Evolutionary conservation across 106 monocot genomes (phyloP), one percentile per base, ranked within the genome.

Genomic region (Allium sativum): DNA sequence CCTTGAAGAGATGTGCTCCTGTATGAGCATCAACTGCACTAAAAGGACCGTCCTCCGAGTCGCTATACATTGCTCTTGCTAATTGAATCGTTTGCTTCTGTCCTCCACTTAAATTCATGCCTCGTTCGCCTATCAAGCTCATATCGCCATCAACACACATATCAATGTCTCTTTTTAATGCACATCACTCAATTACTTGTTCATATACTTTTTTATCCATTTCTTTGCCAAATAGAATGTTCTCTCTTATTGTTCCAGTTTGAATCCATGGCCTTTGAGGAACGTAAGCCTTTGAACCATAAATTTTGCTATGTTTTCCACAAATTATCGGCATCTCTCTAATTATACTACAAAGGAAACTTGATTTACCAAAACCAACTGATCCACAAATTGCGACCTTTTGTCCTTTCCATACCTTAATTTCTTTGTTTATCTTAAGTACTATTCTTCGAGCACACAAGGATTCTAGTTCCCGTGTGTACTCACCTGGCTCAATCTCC

Each of bases 21-120:
- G 93, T 89, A 55, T 85, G 93, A 41, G 89, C 93, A 78, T 89
- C 93, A 18, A 93, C 85, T n/a, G 93, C 85, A 68, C 93, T 89
- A 55, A 93, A 89, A 50, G 93, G 93, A 55, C 89, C 93, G 64
- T 93, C 93, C 1, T 89, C 85, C 6, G 89, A 70, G 42, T 83
- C 52, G 22, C 68, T 77, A 56, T 93, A 93, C 12, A 83, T 48
- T 41, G 93, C 82, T 72, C 93, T 84, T 61, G 93, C 93, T n/a
- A 93, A 55, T 61, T 93, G 93, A 67, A 93, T 81, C 66, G 89
- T 85, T 61, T 93, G 88, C 51, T 89, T 89, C 75, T 93, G 88
- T 0, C 93, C 93, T 22, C 93, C 93, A 68, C 93, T 93, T 12
- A 93, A 44, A 48, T 89, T 93, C 2, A 81, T 76, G 0, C 93